Percentiles rank a stretch among this genome's conserved stretches.
Evolutionary conservation across 257 asterid species (phyloP).

Genomic region (Penstemon newberryi): DNA sequence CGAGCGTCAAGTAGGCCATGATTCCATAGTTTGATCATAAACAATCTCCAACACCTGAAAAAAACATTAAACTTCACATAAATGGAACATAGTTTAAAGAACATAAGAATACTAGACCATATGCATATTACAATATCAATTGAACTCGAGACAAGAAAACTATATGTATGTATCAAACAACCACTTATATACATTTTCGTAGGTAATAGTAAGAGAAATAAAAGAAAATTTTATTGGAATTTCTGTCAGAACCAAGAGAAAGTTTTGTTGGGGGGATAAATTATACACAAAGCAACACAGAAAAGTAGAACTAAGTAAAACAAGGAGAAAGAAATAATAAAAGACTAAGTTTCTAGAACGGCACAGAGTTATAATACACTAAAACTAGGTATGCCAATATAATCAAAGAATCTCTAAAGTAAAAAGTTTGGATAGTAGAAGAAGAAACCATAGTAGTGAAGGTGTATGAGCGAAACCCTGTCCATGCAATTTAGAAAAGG

Average conservation of each 20-base stretch:
- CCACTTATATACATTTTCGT: too few relatives aligned
- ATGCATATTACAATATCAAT: background rate
- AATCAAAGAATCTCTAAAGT: background rate
- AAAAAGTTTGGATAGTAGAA: slow-evolving; percentile 13
- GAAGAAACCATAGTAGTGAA: slow-evolving; percentile 68
- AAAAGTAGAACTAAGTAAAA: background rate
- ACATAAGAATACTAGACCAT: background rate
- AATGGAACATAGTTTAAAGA: background rate
- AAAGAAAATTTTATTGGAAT: too few relatives aligned
- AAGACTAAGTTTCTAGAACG: background rate
- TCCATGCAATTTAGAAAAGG: slow-evolving; percentile 76
- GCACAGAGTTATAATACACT: background rate
- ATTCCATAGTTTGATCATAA: slow-evolving; percentile 90
- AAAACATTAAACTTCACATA: background rate
- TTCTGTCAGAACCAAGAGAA: background rate
- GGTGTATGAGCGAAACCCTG: slow-evolving; percentile 60
- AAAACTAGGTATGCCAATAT: background rate
- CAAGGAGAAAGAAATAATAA: background rate
- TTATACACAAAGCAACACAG: background rate
- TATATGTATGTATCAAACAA: too few relatives aligned
- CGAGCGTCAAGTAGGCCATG: slow-evolving; percentile 93
- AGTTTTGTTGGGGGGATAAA: background rate
- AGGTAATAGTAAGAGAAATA: too few relatives aligned
- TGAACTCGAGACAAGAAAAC: background rate
- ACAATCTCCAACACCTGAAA: slow-evolving; percentile 92